A percentile compares a stretch with the other conserved stretches of the same genome.
Conservation (phyloP, 192 early-diverging fungal genomes). For the Bifiguratus adelaidae region DNA sequence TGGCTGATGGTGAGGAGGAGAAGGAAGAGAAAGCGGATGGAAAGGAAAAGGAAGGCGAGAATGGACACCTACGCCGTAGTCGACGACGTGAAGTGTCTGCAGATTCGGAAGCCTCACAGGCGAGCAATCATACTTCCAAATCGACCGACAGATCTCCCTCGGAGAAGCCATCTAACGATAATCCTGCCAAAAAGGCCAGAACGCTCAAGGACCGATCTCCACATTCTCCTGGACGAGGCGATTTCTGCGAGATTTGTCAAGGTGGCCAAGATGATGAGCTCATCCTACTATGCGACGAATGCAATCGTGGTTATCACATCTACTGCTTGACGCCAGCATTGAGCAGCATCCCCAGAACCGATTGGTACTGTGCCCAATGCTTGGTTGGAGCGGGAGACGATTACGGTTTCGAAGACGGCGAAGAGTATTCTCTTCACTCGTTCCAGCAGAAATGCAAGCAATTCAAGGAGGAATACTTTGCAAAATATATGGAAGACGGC, state of each 20-base stretch:
- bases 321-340: conserved; percentile 68
- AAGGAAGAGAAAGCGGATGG: neutral
- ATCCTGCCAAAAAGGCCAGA: too few relatives aligned
- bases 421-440: conserved; percentile 58
- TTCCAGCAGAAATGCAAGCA: conserved; percentile 72
- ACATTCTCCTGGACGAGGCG: too few relatives aligned
- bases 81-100: neutral
- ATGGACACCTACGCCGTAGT: neutral
- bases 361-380: conserved; percentile 89
- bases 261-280: conserved; percentile 31
- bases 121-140: too few relatives aligned
- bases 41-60: neutral
- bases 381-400: conserved; percentile 66
- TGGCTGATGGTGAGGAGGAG: neutral
- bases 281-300: conserved; percentile 82
- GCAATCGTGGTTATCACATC: conserved; percentile 75
- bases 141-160: too few relatives aligned
- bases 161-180: too few relatives aligned
- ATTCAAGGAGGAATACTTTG: conserved; percentile 77
- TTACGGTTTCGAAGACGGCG: conserved; percentile 91
- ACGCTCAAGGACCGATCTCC: too few relatives aligned
- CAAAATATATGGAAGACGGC: conserved; percentile 15
- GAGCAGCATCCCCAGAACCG: conserved; percentile 38
- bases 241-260: conserved; percentile 38
- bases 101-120: too few relatives aligned